Base-by-base conservation (phyloP, 192 early-diverging fungal genomes). In the Rhizophagus clarus region DNA sequence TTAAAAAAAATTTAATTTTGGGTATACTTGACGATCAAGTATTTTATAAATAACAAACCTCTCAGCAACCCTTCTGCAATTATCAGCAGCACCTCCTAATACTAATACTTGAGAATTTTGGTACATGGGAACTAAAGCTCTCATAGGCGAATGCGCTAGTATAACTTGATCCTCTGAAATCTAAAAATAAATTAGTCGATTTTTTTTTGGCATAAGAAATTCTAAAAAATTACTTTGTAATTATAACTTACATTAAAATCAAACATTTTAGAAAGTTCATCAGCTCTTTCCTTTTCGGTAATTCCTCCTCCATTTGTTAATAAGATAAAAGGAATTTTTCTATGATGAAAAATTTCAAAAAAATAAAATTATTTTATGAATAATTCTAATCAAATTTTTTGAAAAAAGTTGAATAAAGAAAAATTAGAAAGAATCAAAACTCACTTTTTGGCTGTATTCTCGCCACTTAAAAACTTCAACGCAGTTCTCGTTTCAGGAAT, bases 281-380 rank as follows among this genome's bases (percentile, higher is more conserved):
- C 79, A 0, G 96, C 94, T 80, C 95, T 97, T 62, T 82, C 80
- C 2, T 85, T 84, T 83, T 97, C 96, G 0, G 88, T 88, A 26
- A 94, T 86, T 22, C 96, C 96, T 47, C 96, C 95, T 24, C 96
- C 96, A 75, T 98, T 98, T 8, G 96, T 97, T 73, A 98, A 79
- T 20, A 96, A 86, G 26, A 96, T 88, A 84, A 90, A 95, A 22
- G 93, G 94, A 31, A 95, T 88, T 20, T 87, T 87, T 79, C 88
- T 90, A 42, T 49, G 42, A 61, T 26, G 15, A 20, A 47, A 70
- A 47, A 40, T 73, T 24, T 24, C n/a, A n/a, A n/a, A n/a, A n/a
- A n/a, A n/a, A n/a, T n/a, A n/a, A n/a, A n/a, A n/a, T n/a, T n/a
- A n/a, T n/a, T n/a, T n/a, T n/a, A n/a, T n/a, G n/a, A n/a, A n/a